These are phyloP conservation scores for Gloeopeniophorella convolvens DNA, from an alignment of 768 basidiomycete genomes.

Conservation along the genomic window DNA sequence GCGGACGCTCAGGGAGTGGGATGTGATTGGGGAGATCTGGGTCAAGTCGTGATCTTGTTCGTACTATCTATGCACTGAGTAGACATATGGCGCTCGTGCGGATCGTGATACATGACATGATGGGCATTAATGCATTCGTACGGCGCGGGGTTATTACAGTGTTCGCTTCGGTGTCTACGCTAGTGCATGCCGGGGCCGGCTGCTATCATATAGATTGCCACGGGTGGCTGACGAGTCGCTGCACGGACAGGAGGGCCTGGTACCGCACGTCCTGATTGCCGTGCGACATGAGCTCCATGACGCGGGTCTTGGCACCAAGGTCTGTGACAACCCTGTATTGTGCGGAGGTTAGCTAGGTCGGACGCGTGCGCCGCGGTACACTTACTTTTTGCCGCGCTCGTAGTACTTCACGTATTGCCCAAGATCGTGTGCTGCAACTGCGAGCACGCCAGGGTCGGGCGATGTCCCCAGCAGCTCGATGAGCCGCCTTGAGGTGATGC, in stretches of 20 bases:
- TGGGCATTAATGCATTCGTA: conserved; percentile 11
- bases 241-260: conserved; percentile 84
- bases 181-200: not conserved
- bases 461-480: conserved; percentile 66
- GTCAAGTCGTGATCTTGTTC: conserved; percentile 34
- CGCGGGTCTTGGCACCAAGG: conserved; percentile 77
- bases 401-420: conserved; percentile 92
- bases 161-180: not conserved
- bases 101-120: too few species aligned
- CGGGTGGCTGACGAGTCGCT: conserved; percentile 86
- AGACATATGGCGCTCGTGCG: too few species aligned
- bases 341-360: too few species aligned
- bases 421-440: conserved; percentile 89
- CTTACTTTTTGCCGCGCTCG: conserved; percentile 89
- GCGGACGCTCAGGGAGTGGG: conserved; percentile 59
- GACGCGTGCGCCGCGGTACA: not conserved
- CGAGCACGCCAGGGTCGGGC: conserved; percentile 70
- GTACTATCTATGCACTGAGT: too few species aligned
- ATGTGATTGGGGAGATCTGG: conserved; percentile 67
- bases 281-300: conserved; percentile 93
- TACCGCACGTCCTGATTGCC: conserved; percentile 85
- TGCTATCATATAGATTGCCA: conserved; percentile 51
- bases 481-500: conserved; percentile 46
- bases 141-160: conserved; percentile 6
- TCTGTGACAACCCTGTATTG: conserved; percentile 64